Base-by-base conservation (phyloP, 352 stramenopile species). In the Elongisporangium undulatum region DNA sequence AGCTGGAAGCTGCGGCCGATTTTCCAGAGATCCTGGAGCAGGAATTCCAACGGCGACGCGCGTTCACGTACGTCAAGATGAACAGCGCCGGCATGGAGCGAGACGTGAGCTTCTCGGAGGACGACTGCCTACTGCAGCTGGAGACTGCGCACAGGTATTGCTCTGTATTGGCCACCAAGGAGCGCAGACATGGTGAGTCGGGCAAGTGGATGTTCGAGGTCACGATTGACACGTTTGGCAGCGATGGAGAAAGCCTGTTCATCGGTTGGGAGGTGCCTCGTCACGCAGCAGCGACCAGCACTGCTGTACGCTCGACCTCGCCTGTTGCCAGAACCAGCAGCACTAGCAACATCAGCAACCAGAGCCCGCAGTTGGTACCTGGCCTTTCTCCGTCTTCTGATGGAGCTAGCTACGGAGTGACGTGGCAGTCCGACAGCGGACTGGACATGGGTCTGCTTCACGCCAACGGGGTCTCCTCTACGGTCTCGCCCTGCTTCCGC, bases 151-250 rank as follows among this genome's bases (percentile, higher is more conserved):
- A 89, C 60, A 68, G 71, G 19, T 91, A 93, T 52, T 91, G 81
- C 58, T 87, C 83, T 1, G 79, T 89, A 3, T 54, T 86, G 21
- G 83, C 79, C 13, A 93, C 81, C 5, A 93, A 91, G 56, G 75
- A 82, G 55, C 72, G 81, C 15, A 75, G 76, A 16, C 79, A 87
- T 62, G 83, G 81, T 2, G 79, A 91, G 57, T 89, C 79, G 19
- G 81, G 81, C 4, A 79, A 80, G 52, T 93, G 83, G 83, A 89
- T 93, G 79, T 93, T 87, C 34, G 81, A 93, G 65, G 80, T 85
- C 19, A 74, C 52, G 15, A 55, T 86, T 41, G 79, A 85, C n/a
- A 57, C 74, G 39, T 81, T 88, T 59, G 74, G 64, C 2, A 74
- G 76, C 12, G 78, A 85, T 15, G 81, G 83, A n/a, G 81, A 87